Base-by-base conservation (phyloP, 129 eudicot species). In the Chrysanthemum lavandulifolium region DNA sequence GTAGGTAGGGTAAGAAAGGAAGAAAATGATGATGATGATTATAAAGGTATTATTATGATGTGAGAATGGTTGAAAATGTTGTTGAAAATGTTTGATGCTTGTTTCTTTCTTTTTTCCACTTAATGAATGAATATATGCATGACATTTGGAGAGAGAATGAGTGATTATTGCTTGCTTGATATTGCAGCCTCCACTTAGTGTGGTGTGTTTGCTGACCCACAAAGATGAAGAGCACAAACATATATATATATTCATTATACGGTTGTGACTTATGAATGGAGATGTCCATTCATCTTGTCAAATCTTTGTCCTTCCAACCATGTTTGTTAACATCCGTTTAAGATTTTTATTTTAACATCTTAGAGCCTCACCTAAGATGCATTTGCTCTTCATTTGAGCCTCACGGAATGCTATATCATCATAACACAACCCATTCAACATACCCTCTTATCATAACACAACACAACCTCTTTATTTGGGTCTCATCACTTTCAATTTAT, bases 1-100 rank as follows among this genome's bases (percentile, higher is more conserved):
- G 86, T 75, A 61, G 84, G 89, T 79, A 78, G 84, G 80, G 62
- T 52, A 64, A 76, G 73, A 50, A 71, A 67, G 19, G 72, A 61
- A 60, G 89, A 72, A 80, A 73, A 11, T 23, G 16, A 61, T 61
- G 21, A 64, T 64, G 25, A 76, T 75, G 64, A 60, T 79, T 74
- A 74, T 69, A 74, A 49, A 79, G 73, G 67, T 23, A 63, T 54
- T 70, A 72, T 12, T 21, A 77, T 82, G 85, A 67, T 74, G 77
- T 61, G 73, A 80, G 72, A 78, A 77, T 78, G 73, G 82, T 78
- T 78, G 82, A 71, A 74, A 66, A 54, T 72, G 61, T 51, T 76
- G 63, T 68, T 58, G 52, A 76, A 47, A 76, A 43, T 67, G 80
- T 67, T 31, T 78, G 73, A 70, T 77, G 68, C 31, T 31, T 51